phyloP scores from a whole-genome alignment of 2,329 filamentous ascomycete genomes.

The Alternaria sp. region DNA sequence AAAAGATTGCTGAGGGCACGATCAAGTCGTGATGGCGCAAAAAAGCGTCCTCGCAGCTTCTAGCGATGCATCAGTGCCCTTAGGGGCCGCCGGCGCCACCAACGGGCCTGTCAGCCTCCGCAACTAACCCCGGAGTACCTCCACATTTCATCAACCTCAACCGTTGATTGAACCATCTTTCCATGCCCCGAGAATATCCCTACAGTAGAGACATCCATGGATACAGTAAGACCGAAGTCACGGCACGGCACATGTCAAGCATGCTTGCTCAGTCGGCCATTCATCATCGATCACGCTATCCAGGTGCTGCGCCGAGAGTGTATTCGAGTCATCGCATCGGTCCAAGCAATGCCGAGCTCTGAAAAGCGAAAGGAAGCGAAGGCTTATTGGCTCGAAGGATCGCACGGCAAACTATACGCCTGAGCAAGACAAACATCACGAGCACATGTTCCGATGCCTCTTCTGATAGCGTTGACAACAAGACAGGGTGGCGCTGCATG shows the following conservation, averaged over 20 bases:
- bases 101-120: background rate
- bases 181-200: background rate
- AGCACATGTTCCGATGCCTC: background rate
- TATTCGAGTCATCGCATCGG: background rate
- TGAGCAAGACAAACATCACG: conserved; percentile 8
- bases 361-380: conserved; percentile 3
- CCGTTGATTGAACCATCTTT: background rate
- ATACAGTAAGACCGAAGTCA: background rate
- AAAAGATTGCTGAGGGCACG: background rate
- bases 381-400: conserved; percentile 14
- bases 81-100: background rate
- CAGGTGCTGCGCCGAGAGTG: background rate
- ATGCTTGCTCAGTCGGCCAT: background rate
- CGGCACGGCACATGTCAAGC: conserved; percentile 2
- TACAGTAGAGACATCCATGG: background rate
- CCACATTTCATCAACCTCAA: conserved; percentile 2
- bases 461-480: background rate
- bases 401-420: background rate
- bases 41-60: conserved; percentile 6
- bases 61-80: background rate
- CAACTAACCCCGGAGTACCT: conserved; percentile 4
- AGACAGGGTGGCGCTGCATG: conserved; percentile 10
- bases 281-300: background rate
- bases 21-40: background rate
- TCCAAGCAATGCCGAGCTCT: conserved; percentile 3